Base-by-base conservation (phyloP, 2,329 filamentous ascomycete genomes). In the Talaromyces sp. region DNA sequence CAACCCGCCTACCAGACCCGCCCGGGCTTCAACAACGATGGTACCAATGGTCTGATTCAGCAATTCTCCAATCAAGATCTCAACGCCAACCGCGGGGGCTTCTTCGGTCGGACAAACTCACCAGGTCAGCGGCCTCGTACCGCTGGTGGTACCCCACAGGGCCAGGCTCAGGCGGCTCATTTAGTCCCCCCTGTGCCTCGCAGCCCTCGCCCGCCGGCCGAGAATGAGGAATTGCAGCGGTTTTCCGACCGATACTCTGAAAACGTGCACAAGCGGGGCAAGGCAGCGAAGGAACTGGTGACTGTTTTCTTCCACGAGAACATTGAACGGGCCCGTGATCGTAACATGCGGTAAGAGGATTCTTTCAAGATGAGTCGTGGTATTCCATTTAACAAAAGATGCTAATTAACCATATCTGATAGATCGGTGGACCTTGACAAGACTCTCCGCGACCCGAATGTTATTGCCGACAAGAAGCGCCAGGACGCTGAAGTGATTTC, bases 51-150 rank as follows among this genome's bases (percentile, higher is more conserved):
- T 27, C 83, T 97, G 41, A 91, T 92, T 55, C 91, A 97, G 71
- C 94, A 99, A 73, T 96, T 97, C 74, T 95, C 93, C 53, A 91
- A 97, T 75, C 93, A 97, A 79, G 96, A 97, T 73, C 82, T 97
- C 36, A 88, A 89, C 40, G 86, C 84, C 39, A 86, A 86, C 55
- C 84, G 91, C 61, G 82, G 82, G 27, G 86, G 85, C 55, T 85
- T 86, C 44, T 92, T 91, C 69, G 84, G 80, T 60, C 81, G 84
- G 54, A 84, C 91, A 32, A 81, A 83, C 29, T 87, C 90, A 29
- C 85, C 90, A 19, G 82, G 80, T 47, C 87, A 89, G 70, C 86
- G 94, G 55, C 92, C 93, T 45, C 84, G 92, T 55, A 97, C 93
- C 16, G 90, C 91, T 53, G 92, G 69, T 24, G 63, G 90, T 49